Conservation (phyloP, 1,139 yeast genomes). For the Starmera stellimalicola region DNA sequence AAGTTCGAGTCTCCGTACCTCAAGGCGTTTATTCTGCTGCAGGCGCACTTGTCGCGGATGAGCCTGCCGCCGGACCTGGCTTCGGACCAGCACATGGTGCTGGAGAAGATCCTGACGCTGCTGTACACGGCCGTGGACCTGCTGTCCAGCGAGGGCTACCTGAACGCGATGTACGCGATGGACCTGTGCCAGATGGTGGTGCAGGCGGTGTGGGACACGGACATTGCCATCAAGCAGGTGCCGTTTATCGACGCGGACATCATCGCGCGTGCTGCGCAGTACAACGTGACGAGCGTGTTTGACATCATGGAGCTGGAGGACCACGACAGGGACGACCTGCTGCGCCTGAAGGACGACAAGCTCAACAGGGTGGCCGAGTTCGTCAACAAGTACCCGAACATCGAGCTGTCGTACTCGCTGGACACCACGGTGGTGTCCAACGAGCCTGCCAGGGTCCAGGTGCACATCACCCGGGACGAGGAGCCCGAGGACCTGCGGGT, state of each 20-base stretch:
- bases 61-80: slow-evolving; percentile 49
- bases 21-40: slow-evolving; percentile 69
- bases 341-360: slow-evolving; percentile 41
- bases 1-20: slow-evolving; percentile 46
- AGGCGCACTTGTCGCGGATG: slow-evolving; percentile 71
- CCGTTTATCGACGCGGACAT: slow-evolving; percentile 56
- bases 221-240: slow-evolving; percentile 70
- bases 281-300: slow-evolving; percentile 60
- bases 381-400: slow-evolving; percentile 82
- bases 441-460: slow-evolving; percentile 37
- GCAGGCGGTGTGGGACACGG: slow-evolving; percentile 82
- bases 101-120: slow-evolving; percentile 40
- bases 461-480: slow-evolving; percentile 63
- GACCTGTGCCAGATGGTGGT: slow-evolving; percentile 84
- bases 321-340: slow-evolving; percentile 56
- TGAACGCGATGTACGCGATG: slow-evolving; percentile 77
- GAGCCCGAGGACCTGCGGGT: slow-evolving; percentile 61
- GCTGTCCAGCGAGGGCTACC: slow-evolving; percentile 68
- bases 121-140: slow-evolving; percentile 67
- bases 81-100: slow-evolving; percentile 44
- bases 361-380: slow-evolving; percentile 67
- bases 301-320: slow-evolving; percentile 85
- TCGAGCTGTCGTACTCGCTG: slow-evolving; percentile 53
- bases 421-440: slow-evolving; percentile 30
- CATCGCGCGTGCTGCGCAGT: slow-evolving; percentile 46